Base-by-base conservation (phyloP, 106 monocot species). In the Dendrobium nobile region DNA sequence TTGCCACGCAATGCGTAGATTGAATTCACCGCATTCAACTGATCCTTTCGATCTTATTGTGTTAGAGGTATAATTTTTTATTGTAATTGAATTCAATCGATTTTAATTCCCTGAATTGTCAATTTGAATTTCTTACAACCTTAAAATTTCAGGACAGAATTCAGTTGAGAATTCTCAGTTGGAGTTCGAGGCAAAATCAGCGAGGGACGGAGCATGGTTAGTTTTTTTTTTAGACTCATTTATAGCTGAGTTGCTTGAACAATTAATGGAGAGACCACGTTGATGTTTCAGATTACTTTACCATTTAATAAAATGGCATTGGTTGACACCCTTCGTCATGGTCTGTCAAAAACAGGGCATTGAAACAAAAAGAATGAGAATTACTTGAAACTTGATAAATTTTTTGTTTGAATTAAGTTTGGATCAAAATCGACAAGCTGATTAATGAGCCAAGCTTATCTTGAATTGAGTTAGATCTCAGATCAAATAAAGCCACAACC, bases 171-270 rank as follows among this genome's bases (percentile, higher is more conserved):
- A 22, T 22, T 22, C 61, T 61, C 61, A 61, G 22, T 61, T 61
- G 61, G 61, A 61, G n/a, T 61, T 61, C n/a, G 61, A 61, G 61
- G 61, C 61, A 61, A 61, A 61, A 61, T 61, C 61, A 4, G 61
- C 61, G 61, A 61, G 61, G 61, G 61, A 61, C 22, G 61, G 61
- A 61, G 61, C 61, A n/a, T 61, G 61, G 61, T 61, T 61, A 22
- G 61, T 61, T 18, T n/a, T 61, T 24, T 19, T n/a, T 7, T 4
- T 22, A n/a, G 22, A 4, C 61, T 61, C 61, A 61, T 22, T 61
- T 22, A 5, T 15, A 13, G 13, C 3, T 51, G 51, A 13, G 51
- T 37, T 37, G 37, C 37, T 37, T 37, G 37, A 37, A 3, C 37
- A 37, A 37, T 37, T 37, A 37, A 37, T 37, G 37, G 37, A 37